Percentiles rank a stretch among this genome's conserved stretches.
Evolutionary conservation across 176 grass and related monocot genomes (phyloP).

Genomic region (Eremochloa ophiuroides): DNA sequence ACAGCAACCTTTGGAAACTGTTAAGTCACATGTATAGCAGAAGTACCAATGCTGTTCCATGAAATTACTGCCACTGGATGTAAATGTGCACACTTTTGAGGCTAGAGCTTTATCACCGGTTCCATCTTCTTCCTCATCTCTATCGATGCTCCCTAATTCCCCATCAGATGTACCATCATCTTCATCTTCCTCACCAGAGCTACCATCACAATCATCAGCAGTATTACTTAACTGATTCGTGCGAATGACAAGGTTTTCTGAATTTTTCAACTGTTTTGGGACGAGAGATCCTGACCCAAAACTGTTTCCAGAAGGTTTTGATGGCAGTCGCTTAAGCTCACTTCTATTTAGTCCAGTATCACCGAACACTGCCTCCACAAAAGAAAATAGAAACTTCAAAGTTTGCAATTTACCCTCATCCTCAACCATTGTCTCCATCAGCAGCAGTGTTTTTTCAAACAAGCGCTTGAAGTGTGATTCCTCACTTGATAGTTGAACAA

Average conservation of each 20-base stretch:
- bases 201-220: conserved; percentile 65
- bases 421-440: conserved; percentile 82
- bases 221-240: conserved; percentile 59
- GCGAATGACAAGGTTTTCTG: conserved; percentile 64
- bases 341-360: conserved; percentile 53
- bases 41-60: conserved; percentile 99
- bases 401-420: conserved; percentile 49
- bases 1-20: conserved; percentile 96
- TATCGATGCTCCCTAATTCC: conserved; percentile 87
- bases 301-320: conserved; percentile 46
- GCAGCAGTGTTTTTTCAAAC: conserved; percentile 62
- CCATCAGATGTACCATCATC: conserved; percentile 97
- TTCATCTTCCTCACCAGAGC: conserved; percentile 94
- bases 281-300: conserved; percentile 54
- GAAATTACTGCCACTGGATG: conserved; percentile 98
- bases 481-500: conserved; percentile 62
- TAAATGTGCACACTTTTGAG: conserved; percentile 96
- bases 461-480: conserved; percentile 66
- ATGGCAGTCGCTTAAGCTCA: conserved; percentile 58
- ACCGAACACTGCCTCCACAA: conserved; percentile 68
- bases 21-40: conserved; percentile 97
- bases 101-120: conserved; percentile 76
- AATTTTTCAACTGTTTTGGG: conserved; percentile 67
- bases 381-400: conserved; percentile 83
- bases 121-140: conserved; percentile 91